A percentile compares a stretch with the other conserved stretches of the same genome.
Conservation (phyloP, 192 early-diverging fungal species). For the Backusella morwellensis region DNA sequence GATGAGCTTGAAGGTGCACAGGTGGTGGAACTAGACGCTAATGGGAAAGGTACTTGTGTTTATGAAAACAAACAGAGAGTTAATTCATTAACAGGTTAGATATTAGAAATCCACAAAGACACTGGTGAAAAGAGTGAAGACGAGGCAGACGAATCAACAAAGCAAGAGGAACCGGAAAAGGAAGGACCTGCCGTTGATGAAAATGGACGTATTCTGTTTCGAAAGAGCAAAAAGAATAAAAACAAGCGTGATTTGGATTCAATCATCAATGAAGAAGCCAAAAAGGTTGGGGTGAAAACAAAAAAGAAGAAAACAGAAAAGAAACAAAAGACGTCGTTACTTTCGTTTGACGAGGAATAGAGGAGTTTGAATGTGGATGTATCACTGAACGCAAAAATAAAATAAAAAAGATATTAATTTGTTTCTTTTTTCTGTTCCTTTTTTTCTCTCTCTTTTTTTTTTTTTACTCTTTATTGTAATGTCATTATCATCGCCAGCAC, state of each 20-base stretch:
- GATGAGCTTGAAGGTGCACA: conserved; percentile 38
- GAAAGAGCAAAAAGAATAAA: conserved; percentile 16
- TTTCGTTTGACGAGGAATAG: conserved; percentile 28
- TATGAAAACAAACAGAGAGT: background rate
- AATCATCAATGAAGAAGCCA: background rate
- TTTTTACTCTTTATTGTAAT: background rate
- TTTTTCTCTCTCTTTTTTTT: background rate
- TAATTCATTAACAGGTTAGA: background rate
- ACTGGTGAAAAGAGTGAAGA: conserved; percentile 15
- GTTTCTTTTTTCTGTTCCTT: background rate
- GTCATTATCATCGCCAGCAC: conserved; percentile 15
- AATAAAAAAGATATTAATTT: background rate
- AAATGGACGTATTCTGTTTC: conserved; percentile 28
- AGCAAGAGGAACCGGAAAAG: background rate
- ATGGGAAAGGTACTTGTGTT: conserved; percentile 19
- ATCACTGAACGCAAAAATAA: background rate
- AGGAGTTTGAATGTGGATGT: too few relatives aligned
- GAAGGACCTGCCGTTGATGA: conserved; percentile 22
- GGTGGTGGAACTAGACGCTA: conserved; percentile 26
- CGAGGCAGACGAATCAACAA: background rate
- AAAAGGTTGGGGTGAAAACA: background rate
- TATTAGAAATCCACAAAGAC: conserved; percentile 24
- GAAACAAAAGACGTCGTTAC: conserved; percentile 17
- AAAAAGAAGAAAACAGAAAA: conserved; percentile 26
- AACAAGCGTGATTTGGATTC: conserved; percentile 16